phyloP scores from a whole-genome alignment of 2,329 filamentous ascomycete genomes.

The Hirsutella minnesotensis region DNA sequence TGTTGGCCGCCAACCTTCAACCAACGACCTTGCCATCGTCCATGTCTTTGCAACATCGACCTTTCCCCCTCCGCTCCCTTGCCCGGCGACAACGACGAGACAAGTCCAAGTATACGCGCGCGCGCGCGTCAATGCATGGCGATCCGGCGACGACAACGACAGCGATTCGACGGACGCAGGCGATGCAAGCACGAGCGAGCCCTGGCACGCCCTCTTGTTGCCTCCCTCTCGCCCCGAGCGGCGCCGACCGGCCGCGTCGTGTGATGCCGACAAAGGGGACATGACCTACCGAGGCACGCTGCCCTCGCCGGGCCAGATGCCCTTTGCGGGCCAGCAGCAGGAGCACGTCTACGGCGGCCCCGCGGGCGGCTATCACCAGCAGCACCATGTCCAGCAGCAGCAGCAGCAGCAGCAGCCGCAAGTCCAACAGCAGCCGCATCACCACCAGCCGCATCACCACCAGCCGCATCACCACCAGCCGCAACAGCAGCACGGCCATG shows the following conservation, averaged over 20 bases:
- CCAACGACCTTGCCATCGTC: constrained; percentile 1
- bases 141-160: not conserved
- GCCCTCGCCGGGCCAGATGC: constrained; percentile 14
- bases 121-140: not conserved
- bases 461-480: constrained; percentile 6
- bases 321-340: constrained; percentile 16
- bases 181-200: constrained; percentile 3
- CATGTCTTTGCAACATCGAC: not conserved
- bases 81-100: not conserved
- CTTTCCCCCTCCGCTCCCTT: not conserved
- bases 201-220: not conserved
- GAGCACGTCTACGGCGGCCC: constrained; percentile 13
- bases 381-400: constrained; percentile 1
- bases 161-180: not conserved
- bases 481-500: constrained; percentile 7
- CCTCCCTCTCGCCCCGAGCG: constrained; percentile 1
- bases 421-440: constrained; percentile 9
- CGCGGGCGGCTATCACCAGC: constrained; percentile 11
- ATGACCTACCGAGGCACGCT: constrained; percentile 24
- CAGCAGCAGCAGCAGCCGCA: constrained; percentile 14
- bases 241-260: not conserved
- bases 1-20: constrained; percentile 1
- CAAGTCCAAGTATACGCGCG: not conserved
- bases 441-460: constrained; percentile 8
- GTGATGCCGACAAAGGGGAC: constrained; percentile 12